A percentile compares a stretch with the other conserved stretches of the same genome.
These are phyloP conservation scores for Nemania sp. DNA, from an alignment of 2,329 filamentous ascomycete genomes.

Conservation along the genomic window DNA sequence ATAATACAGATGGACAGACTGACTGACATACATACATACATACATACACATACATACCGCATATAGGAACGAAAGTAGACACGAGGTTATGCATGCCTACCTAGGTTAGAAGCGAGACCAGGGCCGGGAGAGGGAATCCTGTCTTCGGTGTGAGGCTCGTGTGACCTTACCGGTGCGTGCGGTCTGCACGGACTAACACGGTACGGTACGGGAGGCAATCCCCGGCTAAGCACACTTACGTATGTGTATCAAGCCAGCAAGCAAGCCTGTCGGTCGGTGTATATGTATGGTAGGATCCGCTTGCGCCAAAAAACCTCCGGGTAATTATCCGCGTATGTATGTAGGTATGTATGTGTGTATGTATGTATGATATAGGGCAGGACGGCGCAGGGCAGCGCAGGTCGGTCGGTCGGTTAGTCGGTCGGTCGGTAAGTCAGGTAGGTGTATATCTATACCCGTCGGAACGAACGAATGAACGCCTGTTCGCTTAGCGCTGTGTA, in stretches of 20 bases:
- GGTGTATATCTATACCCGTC: not conserved
- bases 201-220: constrained; percentile 7
- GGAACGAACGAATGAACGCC: not conserved
- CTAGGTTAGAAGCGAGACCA: not conserved
- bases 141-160: constrained; percentile 38
- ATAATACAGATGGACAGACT: not conserved
- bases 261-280: too few relatives aligned
- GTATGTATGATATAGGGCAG: constrained; percentile 3
- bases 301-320: constrained; percentile 24
- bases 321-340: constrained; percentile 16
- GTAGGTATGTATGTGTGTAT: too few relatives aligned
- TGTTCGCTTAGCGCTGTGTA: constrained; percentile 6
- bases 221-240: constrained; percentile 19
- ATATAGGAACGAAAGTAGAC: too few relatives aligned
- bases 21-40: not conserved
- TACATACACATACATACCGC: too few relatives aligned
- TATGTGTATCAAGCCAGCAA: not conserved
- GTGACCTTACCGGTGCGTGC: constrained; percentile 24
- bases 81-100: not conserved
- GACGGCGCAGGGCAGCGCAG: too few relatives aligned
- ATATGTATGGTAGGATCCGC: constrained; percentile 6
- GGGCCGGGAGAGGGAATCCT: constrained; percentile 16
- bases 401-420: too few relatives aligned
- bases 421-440: too few relatives aligned
- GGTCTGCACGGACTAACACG: constrained; percentile 6